A percentile compares a stretch with the other conserved stretches of the same genome.
Conservation (phyloP, 164 flowering plant genomes). For the Vitis cinerea region DNA sequence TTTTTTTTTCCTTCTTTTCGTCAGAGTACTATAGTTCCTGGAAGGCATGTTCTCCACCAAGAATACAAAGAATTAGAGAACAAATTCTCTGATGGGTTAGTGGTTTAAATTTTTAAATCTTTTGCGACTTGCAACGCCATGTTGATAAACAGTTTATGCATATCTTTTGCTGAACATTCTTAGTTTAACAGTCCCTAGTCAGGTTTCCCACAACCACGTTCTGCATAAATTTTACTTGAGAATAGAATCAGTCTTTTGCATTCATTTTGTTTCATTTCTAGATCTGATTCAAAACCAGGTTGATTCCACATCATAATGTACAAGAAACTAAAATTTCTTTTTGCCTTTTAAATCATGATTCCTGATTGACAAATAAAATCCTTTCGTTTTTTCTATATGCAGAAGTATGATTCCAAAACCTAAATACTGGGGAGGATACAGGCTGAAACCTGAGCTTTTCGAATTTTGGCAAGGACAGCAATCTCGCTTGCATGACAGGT, state of each 20-base stretch:
- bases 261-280: too few species aligned
- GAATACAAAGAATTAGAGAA: slow-evolving; percentile 67
- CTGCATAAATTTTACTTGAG: background rate
- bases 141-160: background rate
- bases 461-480: slow-evolving; percentile 98
- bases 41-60: slow-evolving; percentile 63
- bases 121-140: background rate
- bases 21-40: slow-evolving; percentile 82
- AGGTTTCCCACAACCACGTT: background rate
- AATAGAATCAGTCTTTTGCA: too few species aligned
- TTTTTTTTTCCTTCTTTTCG: slow-evolving; percentile 6
- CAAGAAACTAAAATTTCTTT: too few species aligned
- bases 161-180: background rate
- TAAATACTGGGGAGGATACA: slow-evolving; percentile 89
- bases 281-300: too few species aligned
- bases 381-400: slow-evolving; percentile 24
- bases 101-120: slow-evolving; percentile 2
- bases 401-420: slow-evolving; percentile 92
- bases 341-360: too few species aligned
- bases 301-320: too few species aligned
- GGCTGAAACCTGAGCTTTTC: slow-evolving; percentile 70
- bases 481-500: slow-evolving; percentile 96
- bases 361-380: background rate
- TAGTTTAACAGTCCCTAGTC: background rate
- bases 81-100: slow-evolving; percentile 77